Percentiles rank a stretch among this genome's conserved stretches.
phyloP scores from a whole-genome alignment of 1,139 yeast species.

The Scheffersomyces cryptocercus region DNA sequence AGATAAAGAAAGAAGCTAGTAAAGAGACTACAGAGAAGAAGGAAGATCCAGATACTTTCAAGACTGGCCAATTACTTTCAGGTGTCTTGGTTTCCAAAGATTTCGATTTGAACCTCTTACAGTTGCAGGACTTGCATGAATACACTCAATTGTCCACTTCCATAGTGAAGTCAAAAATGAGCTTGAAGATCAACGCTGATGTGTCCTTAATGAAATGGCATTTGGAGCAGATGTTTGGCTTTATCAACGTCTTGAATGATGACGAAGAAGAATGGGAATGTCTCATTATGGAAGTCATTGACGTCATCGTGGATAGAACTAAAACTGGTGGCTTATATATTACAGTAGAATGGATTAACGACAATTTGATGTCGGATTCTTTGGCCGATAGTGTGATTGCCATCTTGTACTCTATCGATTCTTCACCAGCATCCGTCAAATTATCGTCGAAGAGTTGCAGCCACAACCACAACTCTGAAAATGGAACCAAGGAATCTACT shows the following conservation, averaged over 20 bases:
- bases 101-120: conserved; percentile 80
- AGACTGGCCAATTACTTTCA: conserved; percentile 54
- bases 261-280: conserved; percentile 58
- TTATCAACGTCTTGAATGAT: conserved; percentile 64
- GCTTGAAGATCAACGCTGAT: conserved; percentile 76
- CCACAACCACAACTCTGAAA: conserved; percentile 36
- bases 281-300: conserved; percentile 47
- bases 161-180: conserved; percentile 78
- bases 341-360: conserved; percentile 88
- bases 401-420: conserved; percentile 84
- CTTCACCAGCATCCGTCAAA: conserved; percentile 94
- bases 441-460: conserved; percentile 63
- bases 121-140: conserved; percentile 84
- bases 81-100: conserved; percentile 92
- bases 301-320: conserved; percentile 45
- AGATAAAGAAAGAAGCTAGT: conserved; percentile 5
- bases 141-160: conserved; percentile 87
- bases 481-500: conserved; percentile 11
- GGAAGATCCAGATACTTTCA: conserved; percentile 13
- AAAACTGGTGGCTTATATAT: conserved; percentile 42
- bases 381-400: conserved; percentile 94
- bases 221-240: conserved; percentile 93
- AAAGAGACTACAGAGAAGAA: conserved; percentile 6
- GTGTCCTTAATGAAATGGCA: conserved; percentile 85
- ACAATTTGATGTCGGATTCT: conserved; percentile 79